Evolutionary conservation across 1,139 yeast species (phyloP), one percentile per base, ranked within the genome.

Genomic region (Diutina siamensis): DNA sequence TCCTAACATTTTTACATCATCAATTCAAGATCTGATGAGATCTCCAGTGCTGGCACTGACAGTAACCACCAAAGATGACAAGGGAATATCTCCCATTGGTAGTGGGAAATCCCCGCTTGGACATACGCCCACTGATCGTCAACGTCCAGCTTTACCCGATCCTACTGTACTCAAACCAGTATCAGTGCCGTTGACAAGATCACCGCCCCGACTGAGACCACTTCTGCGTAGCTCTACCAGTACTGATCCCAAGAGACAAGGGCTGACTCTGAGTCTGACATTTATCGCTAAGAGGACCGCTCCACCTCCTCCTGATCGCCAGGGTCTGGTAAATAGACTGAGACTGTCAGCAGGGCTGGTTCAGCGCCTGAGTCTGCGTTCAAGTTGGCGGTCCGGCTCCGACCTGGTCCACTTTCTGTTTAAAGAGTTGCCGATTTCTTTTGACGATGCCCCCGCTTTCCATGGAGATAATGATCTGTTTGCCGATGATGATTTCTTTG

Each of bases 401-500:
- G 20, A 21, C 10, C 31, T 22, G 42, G 32, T 8, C 8, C 42
- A 20, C 21, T 38, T 17, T 15, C 22, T 27, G 32, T 82, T 82
- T 60, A 72, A 70, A 45, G 94, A 84, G 52, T 82, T 82, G 53
- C 74, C 69, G 10, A 72, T 86, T 19, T 74, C 80, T 1, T 89
- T 89, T 62, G 85, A 74, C n/a, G 80, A 74, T 50, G 88, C 80
- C 1, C 89, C 94, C 0, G 67, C 59, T 4, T 78, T 74, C 5
- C 69, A 65, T 12, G 63, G 49, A 9, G 50, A 47, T 22, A 49
- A 49, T 35, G 49, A n/a, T 20, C 27, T n/a, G 27, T 22, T 52
- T 20, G 56, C 52, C 5, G 64, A 58, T 5, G 69, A 64, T 13
- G 65, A 5, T n/a, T 55, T 65, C 55, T 55, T 67, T 57, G 51